Conservation (phyloP, 305 asterid species). For the Nicotiana rustica region DNA sequence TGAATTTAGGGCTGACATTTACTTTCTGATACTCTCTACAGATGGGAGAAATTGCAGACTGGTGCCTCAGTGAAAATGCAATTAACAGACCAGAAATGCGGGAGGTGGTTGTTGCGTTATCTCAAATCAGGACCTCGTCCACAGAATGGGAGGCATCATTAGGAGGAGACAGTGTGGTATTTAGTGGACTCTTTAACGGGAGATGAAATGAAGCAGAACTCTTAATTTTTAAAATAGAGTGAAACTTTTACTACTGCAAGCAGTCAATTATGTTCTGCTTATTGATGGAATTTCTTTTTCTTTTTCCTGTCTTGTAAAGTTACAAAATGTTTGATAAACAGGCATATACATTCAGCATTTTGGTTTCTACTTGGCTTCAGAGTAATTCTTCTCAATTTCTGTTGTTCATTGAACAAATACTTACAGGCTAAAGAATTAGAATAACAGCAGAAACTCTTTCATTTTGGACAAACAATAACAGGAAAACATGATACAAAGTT, state of each 20-base stretch:
- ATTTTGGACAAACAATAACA: background rate
- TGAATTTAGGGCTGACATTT: background rate
- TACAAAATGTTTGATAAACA: slow-evolving; percentile 25
- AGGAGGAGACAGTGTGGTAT: slow-evolving; percentile 78
- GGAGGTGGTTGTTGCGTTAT: slow-evolving; percentile 69
- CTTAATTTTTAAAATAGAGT: slow-evolving; percentile 30
- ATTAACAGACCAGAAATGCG: slow-evolving; percentile 79
- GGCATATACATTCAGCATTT: slow-evolving; percentile 13
- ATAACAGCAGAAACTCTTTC: background rate
- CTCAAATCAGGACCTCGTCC: slow-evolving; percentile 67
- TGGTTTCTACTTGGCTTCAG: slow-evolving; percentile 26
- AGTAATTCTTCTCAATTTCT: background rate
- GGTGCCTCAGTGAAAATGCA: slow-evolving; percentile 83
- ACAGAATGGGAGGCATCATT: slow-evolving; percentile 92
- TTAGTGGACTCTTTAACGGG: slow-evolving; percentile 74
- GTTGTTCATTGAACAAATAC: slow-evolving; percentile 16
- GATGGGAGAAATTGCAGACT: slow-evolving; percentile 77
- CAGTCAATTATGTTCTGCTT: background rate
- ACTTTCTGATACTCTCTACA: slow-evolving; percentile 39
- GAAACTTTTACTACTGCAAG: slow-evolving; percentile 21
- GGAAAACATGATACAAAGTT: background rate
- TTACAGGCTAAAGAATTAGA: background rate
- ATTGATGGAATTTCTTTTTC: background rate
- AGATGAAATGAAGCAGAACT: slow-evolving; percentile 49
- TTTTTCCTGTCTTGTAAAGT: slow-evolving; percentile 23